Conservation (phyloP, 164 flowering plant species). For the Nelumbo lutea region DNA sequence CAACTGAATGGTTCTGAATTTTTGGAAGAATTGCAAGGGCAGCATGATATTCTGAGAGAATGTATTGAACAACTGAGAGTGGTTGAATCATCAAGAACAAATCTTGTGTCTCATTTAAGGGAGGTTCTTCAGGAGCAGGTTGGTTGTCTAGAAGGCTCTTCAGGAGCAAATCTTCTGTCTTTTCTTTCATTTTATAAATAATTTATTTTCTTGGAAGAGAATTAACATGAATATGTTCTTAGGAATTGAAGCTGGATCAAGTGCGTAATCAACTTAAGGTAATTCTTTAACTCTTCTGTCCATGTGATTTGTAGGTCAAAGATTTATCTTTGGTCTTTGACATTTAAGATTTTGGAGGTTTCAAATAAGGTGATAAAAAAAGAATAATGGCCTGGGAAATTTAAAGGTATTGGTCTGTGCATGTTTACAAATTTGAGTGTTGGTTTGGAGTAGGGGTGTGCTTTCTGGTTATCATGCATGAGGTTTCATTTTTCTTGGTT, state of each 20-base stretch:
- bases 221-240: conserved; percentile 20
- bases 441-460: not conserved
- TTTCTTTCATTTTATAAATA: not conserved
- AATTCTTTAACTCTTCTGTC: conserved; percentile 4
- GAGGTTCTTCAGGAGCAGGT: conserved; percentile 95
- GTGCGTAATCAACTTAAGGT: conserved; percentile 69
- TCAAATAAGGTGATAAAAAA: not conserved
- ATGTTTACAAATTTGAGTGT: not conserved
- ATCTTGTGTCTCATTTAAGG: conserved; percentile 61
- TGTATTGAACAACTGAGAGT: conserved; percentile 62
- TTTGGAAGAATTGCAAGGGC: conserved; percentile 66
- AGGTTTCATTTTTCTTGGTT: not conserved
- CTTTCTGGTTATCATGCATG: not conserved
- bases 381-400: not conserved
- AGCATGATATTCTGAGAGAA: conserved; percentile 51
- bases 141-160: conserved; percentile 2
- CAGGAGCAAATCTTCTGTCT: not conserved
- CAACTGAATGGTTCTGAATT: conserved; percentile 39
- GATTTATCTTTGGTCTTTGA: not conserved
- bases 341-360: not conserved
- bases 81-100: conserved; percentile 63
- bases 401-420: not conserved
- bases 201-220: not conserved
- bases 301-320: not conserved
- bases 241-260: conserved; percentile 73